phyloP scores from a whole-genome alignment of 805 yeast species.

The Kodamaea kaohsiungensis region DNA sequence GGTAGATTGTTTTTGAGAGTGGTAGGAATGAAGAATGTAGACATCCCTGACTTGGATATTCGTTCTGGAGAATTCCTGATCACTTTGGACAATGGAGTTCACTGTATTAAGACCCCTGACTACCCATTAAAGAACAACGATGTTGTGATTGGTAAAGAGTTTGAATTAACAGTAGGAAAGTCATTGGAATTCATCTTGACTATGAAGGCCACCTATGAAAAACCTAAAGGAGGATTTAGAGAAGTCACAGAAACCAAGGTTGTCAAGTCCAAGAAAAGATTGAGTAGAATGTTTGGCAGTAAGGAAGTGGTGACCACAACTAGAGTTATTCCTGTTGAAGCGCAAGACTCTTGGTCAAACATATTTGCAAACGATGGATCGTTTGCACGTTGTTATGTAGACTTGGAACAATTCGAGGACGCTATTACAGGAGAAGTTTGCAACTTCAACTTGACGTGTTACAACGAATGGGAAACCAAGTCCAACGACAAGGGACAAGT shows the following conservation, averaged over 20 bases:
- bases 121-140: constrained; percentile 34
- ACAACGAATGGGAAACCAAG: constrained; percentile 76
- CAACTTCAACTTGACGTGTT: constrained; percentile 58
- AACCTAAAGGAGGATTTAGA: constrained; percentile 49
- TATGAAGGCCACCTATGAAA: constrained; percentile 62
- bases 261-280: constrained; percentile 43
- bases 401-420: constrained; percentile 57
- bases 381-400: constrained; percentile 75
- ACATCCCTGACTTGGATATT: constrained; percentile 46
- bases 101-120: constrained; percentile 68
- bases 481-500: constrained; percentile 21
- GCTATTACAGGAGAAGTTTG: constrained; percentile 54
- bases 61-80: constrained; percentile 52
- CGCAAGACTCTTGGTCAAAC: constrained; percentile 60
- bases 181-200: constrained; percentile 69
- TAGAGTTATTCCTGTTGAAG: constrained; percentile 51
- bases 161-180: constrained; percentile 68
- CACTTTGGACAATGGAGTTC: constrained; percentile 78
- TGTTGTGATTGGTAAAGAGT: constrained; percentile 64
- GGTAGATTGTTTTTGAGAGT: constrained; percentile 59
- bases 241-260: constrained; percentile 63
- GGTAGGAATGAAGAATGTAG: constrained; percentile 45
- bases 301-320: constrained; percentile 51
- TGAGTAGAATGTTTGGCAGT: constrained; percentile 50
- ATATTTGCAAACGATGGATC: constrained; percentile 85